Conservation (phyloP, 148 eudicot species). For the Mesembryanthemum crystallinum region DNA sequence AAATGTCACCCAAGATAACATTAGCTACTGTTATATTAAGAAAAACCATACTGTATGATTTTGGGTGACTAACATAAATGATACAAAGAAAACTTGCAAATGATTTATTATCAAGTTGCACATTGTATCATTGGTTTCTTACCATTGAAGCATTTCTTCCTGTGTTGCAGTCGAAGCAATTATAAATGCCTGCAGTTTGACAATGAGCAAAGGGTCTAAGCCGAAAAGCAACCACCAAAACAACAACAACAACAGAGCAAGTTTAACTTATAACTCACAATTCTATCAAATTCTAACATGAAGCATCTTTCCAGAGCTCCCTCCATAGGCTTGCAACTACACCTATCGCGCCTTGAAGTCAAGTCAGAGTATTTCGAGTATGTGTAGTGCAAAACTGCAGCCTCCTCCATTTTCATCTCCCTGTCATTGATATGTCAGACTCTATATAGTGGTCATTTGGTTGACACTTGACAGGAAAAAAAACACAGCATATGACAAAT, state of each 20-base stretch:
- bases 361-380: slow-evolving; percentile 63
- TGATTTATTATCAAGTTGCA: not conserved
- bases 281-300: slow-evolving; percentile 63
- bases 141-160: slow-evolving; percentile 62
- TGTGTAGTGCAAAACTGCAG: slow-evolving; percentile 66
- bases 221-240: not conserved
- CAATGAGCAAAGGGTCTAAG: not conserved
- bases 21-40: not conserved
- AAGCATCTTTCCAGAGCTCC: slow-evolving; percentile 64
- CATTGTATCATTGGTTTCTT: slow-evolving; percentile 8
- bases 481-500: too few relatives aligned
- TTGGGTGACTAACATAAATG: not conserved
- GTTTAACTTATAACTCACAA: slow-evolving; percentile 34
- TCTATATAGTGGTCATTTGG: not conserved
- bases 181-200: slow-evolving; percentile 53
- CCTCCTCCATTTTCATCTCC: slow-evolving; percentile 56
- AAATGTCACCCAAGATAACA: not conserved
- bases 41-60: not conserved
- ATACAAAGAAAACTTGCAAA: not conserved
- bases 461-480: not conserved
- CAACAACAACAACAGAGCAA: not conserved
- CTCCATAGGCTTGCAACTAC: slow-evolving; percentile 60
- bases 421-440: slow-evolving; percentile 23
- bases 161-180: slow-evolving; percentile 59
- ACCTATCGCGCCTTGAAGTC: slow-evolving; percentile 61